phyloP scores from a whole-genome alignment of 176 grass and related monocot species.

The Oryza nivara region DNA sequence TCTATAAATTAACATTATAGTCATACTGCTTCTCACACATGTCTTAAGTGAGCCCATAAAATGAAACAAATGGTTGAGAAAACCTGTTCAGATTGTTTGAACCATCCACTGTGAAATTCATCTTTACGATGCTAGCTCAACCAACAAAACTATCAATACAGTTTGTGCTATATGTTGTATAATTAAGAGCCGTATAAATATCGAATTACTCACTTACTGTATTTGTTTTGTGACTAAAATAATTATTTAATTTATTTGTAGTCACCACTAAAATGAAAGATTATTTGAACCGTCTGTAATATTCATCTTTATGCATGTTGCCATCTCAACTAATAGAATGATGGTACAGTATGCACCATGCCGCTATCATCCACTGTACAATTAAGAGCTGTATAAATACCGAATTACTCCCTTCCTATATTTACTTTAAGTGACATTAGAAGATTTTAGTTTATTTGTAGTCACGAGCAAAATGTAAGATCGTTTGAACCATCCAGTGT shows the following conservation, averaged over 20 bases:
- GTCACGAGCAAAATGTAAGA: neutral
- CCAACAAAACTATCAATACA: neutral
- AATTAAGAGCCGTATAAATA: neutral
- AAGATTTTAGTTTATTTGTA: neutral
- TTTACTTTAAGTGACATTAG: neutral
- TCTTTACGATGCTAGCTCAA: neutral
- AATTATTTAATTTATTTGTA: neutral
- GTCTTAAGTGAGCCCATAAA: neutral
- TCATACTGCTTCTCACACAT: neutral
- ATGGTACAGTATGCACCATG: neutral
- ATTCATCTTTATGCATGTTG: neutral
- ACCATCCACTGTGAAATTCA: neutral
- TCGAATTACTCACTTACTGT: neutral
- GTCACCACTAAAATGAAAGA: neutral
- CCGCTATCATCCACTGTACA: neutral
- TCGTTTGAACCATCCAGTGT: neutral
- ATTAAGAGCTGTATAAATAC: neutral
- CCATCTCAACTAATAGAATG: neutral
- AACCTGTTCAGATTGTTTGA: neutral
- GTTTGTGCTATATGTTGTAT: neutral
- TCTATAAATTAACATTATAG: neutral
- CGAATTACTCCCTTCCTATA: neutral
- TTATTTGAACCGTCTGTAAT: neutral
- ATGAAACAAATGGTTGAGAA: neutral
- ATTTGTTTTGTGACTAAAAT: neutral